Evolutionary conservation across 495 filamentous ascomycete species (phyloP), one percentile per base, ranked within the genome.

Genomic region (Aspergillus nanangensis): DNA sequence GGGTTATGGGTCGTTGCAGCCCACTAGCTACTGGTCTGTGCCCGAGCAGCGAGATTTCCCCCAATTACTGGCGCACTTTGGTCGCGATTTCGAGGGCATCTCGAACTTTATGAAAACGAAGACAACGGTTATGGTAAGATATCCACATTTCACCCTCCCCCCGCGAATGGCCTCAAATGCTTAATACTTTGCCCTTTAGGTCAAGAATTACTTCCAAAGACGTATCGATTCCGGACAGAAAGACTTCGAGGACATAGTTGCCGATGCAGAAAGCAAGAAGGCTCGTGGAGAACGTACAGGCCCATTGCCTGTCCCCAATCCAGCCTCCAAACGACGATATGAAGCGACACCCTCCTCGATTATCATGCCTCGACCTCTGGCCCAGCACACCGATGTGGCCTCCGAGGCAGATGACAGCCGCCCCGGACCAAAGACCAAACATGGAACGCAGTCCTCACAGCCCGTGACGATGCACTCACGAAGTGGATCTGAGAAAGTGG

Each of bases 1-100:
- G 51, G 55, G 65, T 22, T 70, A 78, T 31, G 72, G 73, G n/a
- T 69, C 75, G 4, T 61, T 77, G 44, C 81, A 81, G 39, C 81
- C 89, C 5, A 95, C 89, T 2, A 96, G 93, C 60, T 98, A 98
- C 64, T 98, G 93, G 93, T 96, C 92, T 51, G 93, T 97, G 20
- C 84, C 87, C 2, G 93, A 98, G 62, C 78, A 85, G 23, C 81
- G 71, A 18, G 88, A 96, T 59, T 97, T 98, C 58, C 82, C 82
- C 1, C 75, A 73, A 20, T 67, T 91, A 41, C 71, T 97, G 34
- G 79, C 71, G 37, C 80, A 92, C 45, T 97, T 88, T 72, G 93
- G 93, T 39, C 90, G 87, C 3, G 87, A 97, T 65, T 98, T 89
- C 75, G 72, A 74, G 44, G 78, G 79, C 5, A 96, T 98, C 60